Evolutionary conservation across 148 eudicot genomes (phyloP).

Genomic region (Cornus florida): DNA sequence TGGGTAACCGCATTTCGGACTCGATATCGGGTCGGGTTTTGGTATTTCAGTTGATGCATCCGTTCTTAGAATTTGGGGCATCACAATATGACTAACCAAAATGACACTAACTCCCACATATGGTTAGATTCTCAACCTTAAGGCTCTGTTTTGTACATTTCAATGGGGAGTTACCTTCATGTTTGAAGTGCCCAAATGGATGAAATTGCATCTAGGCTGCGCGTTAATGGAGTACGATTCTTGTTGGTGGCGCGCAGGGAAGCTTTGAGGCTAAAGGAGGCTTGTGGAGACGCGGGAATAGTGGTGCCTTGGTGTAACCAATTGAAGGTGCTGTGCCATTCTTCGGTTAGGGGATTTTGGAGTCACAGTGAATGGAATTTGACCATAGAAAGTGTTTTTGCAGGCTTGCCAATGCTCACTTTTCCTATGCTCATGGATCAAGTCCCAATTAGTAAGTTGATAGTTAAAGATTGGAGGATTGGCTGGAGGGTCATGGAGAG

Average conservation of each 20-base stretch:
- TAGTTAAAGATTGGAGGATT: slow-evolving; percentile 40
- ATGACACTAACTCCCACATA: slow-evolving; percentile 14
- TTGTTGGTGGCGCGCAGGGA: slow-evolving; percentile 34
- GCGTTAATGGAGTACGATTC: slow-evolving; percentile 19
- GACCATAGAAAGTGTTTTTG: slow-evolving; percentile 26
- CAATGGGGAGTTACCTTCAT: slow-evolving; percentile 33
- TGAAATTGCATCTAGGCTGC: slow-evolving; percentile 28
- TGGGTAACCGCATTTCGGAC: too few species aligned
- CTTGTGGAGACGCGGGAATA: slow-evolving; percentile 4
- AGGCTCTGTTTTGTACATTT: slow-evolving; percentile 32
- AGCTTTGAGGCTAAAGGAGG: not conserved
- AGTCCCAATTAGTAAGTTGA: slow-evolving; percentile 24
- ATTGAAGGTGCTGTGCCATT: slow-evolving; percentile 34
- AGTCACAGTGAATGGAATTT: slow-evolving; percentile 45
- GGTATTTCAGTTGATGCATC: too few species aligned
- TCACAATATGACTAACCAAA: too few species aligned
- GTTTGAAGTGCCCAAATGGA: slow-evolving; percentile 33
- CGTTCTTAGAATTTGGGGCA: too few species aligned
- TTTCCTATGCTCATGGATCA: slow-evolving; percentile 39
- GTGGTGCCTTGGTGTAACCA: slow-evolving; percentile 49
- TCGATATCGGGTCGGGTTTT: too few species aligned
- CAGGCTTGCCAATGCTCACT: slow-evolving; percentile 32
- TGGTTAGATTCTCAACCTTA: slow-evolving; percentile 40
- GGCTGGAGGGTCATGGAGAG: slow-evolving; percentile 35
- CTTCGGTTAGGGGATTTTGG: slow-evolving; percentile 38